These are phyloP conservation scores for Trichophyton mentagrophytes DNA, from an alignment of 2,329 filamentous ascomycete genomes.

Conservation along the genomic window DNA sequence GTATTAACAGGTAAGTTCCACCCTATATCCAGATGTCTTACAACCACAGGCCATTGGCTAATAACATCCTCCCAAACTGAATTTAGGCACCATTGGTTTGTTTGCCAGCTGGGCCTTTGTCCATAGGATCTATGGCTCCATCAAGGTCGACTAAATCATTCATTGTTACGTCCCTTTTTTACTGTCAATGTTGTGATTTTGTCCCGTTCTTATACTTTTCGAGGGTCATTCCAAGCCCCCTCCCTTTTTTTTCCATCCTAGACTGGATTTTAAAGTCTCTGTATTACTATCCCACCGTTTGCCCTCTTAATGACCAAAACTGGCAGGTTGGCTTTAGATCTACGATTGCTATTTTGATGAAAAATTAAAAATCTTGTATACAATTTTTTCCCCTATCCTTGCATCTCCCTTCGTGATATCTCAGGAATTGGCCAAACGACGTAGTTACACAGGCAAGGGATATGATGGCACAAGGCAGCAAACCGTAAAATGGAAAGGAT, in stretches of 20 bases:
- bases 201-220: neutral
- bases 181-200: neutral
- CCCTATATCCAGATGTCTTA: constrained; percentile 5
- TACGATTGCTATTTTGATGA: neutral
- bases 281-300: neutral
- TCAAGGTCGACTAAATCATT: constrained; percentile 83
- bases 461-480: neutral
- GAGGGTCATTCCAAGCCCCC: neutral
- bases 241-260: neutral
- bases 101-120: constrained; percentile 92
- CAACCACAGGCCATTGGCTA: neutral
- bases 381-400: neutral
- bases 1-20: constrained; percentile 70
- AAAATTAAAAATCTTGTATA: neutral
- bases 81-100: constrained; percentile 79
- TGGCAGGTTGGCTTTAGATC: neutral
- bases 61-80: constrained; percentile 7
- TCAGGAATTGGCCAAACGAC: neutral
- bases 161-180: neutral
- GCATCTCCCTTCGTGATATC: neutral
- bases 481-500: neutral
- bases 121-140: constrained; percentile 86
- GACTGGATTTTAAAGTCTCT: neutral
- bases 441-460: neutral
- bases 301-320: neutral